Evolutionary conservation across 78 protist genomes (phyloP).

Genomic region (Dictyostelium capitatum): DNA sequence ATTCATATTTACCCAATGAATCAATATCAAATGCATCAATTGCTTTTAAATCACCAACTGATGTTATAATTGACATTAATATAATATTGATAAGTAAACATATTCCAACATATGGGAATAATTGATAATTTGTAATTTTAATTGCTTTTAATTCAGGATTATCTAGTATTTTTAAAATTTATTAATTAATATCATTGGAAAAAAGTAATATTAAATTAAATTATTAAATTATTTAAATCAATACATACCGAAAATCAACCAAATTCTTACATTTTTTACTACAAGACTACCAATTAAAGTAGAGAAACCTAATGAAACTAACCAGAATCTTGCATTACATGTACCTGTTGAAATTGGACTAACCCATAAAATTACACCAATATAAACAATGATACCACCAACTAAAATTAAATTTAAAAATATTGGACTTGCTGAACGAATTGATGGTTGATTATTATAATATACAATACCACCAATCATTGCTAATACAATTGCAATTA

Average conservation of each 20-base stretch:
- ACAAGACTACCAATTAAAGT: conserved; percentile 46
- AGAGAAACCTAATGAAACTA: conserved; percentile 55
- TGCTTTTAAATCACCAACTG: background rate
- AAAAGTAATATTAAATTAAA: too few species aligned
- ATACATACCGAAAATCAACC: conserved; percentile 28
- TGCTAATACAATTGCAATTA: background rate
- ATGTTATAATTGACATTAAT: conserved; percentile 26
- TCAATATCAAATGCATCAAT: background rate
- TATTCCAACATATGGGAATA: conserved; percentile 54
- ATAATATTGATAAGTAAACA: background rate
- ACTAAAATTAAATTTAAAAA: conserved; percentile 15
- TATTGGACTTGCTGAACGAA: conserved; percentile 66
- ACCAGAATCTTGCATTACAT: conserved; percentile 60
- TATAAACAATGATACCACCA: conserved; percentile 59
- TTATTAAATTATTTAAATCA: too few species aligned
- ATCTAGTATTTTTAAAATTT: too few species aligned
- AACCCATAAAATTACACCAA: conserved; percentile 41
- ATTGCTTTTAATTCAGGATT: conserved; percentile 58
- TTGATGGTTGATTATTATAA: conserved; percentile 32
- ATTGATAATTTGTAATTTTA: conserved; percentile 70
- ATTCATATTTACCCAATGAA: conserved; percentile 31
- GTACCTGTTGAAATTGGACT: background rate
- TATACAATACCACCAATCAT: background rate
- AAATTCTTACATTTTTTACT: conserved; percentile 65
- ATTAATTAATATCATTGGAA: too few species aligned